phyloP scores from a whole-genome alignment of 495 filamentous ascomycete genomes.

The Aspergillus baeticus region DNA sequence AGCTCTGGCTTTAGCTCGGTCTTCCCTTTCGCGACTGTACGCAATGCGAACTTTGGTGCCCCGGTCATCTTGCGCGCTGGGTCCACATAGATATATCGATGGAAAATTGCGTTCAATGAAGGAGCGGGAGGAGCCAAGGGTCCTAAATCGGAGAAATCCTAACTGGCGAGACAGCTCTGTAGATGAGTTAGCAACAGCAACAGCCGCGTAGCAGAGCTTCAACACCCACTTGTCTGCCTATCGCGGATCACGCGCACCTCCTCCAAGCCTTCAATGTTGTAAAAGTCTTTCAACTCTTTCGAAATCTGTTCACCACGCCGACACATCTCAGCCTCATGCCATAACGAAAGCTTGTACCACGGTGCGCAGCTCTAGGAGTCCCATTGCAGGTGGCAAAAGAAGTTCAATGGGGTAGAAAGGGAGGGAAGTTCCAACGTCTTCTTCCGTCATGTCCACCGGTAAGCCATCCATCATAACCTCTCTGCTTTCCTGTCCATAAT shows the following conservation, averaged over 20 bases:
- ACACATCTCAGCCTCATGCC: slow-evolving; percentile 47
- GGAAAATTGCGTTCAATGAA: slow-evolving; percentile 71
- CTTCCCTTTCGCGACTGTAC: slow-evolving; percentile 57
- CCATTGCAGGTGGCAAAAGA: slow-evolving; percentile 6
- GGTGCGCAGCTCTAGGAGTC: slow-evolving; percentile 15
- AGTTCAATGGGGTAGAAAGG: slow-evolving; percentile 9
- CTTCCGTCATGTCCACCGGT: slow-evolving; percentile 57
- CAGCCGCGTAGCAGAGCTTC: background rate
- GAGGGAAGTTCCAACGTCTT: slow-evolving; percentile 55
- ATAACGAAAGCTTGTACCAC: slow-evolving; percentile 18
- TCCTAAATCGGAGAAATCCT: slow-evolving; percentile 66
- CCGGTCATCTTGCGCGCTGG: slow-evolving; percentile 46
- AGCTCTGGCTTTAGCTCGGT: slow-evolving; percentile 47
- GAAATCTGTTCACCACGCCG: slow-evolving; percentile 53
- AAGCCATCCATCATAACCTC: slow-evolving; percentile 65
- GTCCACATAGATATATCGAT: slow-evolving; percentile 55
- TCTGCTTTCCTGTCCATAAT: slow-evolving; percentile 51
- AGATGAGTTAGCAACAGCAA: slow-evolving; percentile 5
- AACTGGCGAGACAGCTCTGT: slow-evolving; percentile 60
- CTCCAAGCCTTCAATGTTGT: slow-evolving; percentile 58
- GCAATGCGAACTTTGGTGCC: slow-evolving; percentile 60
- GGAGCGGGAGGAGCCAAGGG: slow-evolving; percentile 55
- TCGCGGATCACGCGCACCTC: slow-evolving; percentile 67
- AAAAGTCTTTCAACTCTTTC: slow-evolving; percentile 57
- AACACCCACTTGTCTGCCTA: slow-evolving; percentile 58